These are phyloP conservation scores for Phialophora macrospora DNA, from an alignment of 2,329 filamentous ascomycete species.

Conservation along the genomic window DNA sequence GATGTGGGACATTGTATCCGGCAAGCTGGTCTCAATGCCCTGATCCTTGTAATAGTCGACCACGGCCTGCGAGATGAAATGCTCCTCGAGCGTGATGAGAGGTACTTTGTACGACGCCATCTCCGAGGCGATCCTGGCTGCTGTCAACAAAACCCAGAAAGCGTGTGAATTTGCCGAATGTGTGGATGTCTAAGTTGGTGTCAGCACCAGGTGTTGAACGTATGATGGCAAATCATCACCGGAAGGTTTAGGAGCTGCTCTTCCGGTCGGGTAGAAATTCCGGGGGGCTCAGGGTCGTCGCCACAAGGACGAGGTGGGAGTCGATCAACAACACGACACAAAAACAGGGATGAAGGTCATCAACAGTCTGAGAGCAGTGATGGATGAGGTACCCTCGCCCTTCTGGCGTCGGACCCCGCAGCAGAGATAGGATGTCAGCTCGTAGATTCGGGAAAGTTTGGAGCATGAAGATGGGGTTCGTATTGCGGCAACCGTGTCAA, in stretches of 20 bases:
- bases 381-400: background rate
- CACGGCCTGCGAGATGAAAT: conserved; percentile 34
- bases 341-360: background rate
- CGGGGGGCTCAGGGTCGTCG: background rate
- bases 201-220: background rate
- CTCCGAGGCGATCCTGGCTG: conserved; percentile 1
- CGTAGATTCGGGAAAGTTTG: conserved; percentile 9
- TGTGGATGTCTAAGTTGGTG: background rate
- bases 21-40: conserved; percentile 21
- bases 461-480: conserved; percentile 9
- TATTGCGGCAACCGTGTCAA: background rate
- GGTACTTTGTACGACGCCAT: conserved; percentile 33
- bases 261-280: background rate
- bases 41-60: conserved; percentile 28
- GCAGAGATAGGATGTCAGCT: conserved; percentile 13
- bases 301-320: background rate
- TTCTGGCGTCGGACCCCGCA: conserved; percentile 10
- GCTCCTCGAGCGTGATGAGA: conserved; percentile 38
- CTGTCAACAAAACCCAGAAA: background rate
- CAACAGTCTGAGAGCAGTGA: background rate
- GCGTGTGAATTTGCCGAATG: background rate
- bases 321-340: background rate
- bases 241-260: background rate
- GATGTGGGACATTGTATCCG: conserved; percentile 24
- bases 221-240: background rate